These are phyloP conservation scores for Trichosanthes truncata DNA, from an alignment of 306 rosid genomes.

Conservation along the genomic window DNA sequence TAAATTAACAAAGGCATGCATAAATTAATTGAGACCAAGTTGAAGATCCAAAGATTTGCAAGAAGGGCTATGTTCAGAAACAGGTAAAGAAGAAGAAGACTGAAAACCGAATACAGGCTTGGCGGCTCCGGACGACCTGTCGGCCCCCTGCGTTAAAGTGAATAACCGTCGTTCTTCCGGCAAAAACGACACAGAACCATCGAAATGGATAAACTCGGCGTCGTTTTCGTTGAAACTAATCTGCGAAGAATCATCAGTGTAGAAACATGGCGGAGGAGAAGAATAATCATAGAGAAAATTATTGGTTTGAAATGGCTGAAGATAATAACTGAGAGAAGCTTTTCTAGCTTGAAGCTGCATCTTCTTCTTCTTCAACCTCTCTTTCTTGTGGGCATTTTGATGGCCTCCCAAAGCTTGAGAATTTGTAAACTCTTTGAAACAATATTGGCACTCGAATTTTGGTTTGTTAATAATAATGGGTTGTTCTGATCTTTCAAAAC, in stretches of 20 bases:
- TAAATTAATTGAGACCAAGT: slow-evolving; percentile 31
- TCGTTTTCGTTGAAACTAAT: slow-evolving; percentile 29
- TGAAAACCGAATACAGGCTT: neutral
- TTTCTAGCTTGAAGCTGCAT: slow-evolving; percentile 80
- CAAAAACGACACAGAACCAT: neutral
- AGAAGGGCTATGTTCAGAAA: slow-evolving; percentile 12
- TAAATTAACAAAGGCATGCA: neutral
- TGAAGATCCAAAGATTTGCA: slow-evolving; percentile 74
- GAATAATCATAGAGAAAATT: slow-evolving; percentile 21
- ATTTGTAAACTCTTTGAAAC: slow-evolving; percentile 76
- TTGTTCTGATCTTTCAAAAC: neutral
- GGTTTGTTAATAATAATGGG: neutral
- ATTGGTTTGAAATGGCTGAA: slow-evolving; percentile 48
- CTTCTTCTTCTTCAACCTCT: slow-evolving; percentile 88
- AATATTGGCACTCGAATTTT: slow-evolving; percentile 80
- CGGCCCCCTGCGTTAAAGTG: neutral
- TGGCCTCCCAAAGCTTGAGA: slow-evolving; percentile 97
- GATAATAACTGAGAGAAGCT: slow-evolving; percentile 59
- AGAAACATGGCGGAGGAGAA: too few relatives aligned
- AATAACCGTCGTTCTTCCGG: neutral
- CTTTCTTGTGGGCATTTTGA: slow-evolving; percentile 97
- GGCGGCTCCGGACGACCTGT: neutral
- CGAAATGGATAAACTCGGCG: neutral
- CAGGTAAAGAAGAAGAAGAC: slow-evolving; percentile 24
- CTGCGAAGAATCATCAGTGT: slow-evolving; percentile 28